A percentile compares a stretch with the other conserved stretches of the same genome.
These are phyloP conservation scores for Cladosporium halotolerans DNA, from an alignment of 2,329 filamentous ascomycete species.

Conservation along the genomic window DNA sequence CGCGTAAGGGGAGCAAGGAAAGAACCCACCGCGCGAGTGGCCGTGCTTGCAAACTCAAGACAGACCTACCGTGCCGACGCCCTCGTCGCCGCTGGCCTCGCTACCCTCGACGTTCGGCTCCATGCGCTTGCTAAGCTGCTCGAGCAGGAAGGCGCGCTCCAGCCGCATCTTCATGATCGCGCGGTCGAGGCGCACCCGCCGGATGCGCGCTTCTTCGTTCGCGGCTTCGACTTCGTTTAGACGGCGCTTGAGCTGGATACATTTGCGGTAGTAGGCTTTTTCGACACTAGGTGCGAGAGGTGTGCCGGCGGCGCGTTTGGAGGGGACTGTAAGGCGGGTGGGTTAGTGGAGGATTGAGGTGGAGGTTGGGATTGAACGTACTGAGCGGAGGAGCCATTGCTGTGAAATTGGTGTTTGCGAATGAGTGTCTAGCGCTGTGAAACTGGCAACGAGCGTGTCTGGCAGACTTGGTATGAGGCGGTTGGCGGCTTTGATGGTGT, in stretches of 20 bases:
- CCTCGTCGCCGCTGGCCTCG: slow-evolving; percentile 29
- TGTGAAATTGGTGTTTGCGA: no score
- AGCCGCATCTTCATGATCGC: slow-evolving; percentile 88
- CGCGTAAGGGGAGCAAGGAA: no score
- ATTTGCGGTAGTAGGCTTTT: slow-evolving; percentile 93
- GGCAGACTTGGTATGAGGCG: no score
- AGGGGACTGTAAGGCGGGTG: slow-evolving; percentile 6
- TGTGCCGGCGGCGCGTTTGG: slow-evolving; percentile 23
- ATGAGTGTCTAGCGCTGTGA: no score
- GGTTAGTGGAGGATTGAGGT: background rate
- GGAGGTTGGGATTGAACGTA: no score
- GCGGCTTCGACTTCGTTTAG: slow-evolving; percentile 87
- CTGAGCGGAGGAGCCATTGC: no score
- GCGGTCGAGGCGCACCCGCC: slow-evolving; percentile 72
- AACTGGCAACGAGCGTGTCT: no score
- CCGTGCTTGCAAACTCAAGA: background rate
- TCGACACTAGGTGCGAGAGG: slow-evolving; percentile 80
- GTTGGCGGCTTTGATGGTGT: no score
- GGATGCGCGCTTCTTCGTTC: slow-evolving; percentile 75
- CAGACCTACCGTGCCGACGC: slow-evolving; percentile 19
- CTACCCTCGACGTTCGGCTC: slow-evolving; percentile 41
- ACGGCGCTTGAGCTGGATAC: slow-evolving; percentile 85
- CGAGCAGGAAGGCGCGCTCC: slow-evolving; percentile 60
- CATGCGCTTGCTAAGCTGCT: slow-evolving; percentile 44
- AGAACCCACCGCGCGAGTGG: background rate